These are phyloP conservation scores for Peronospora farinosa DNA, from an alignment of 352 stramenopile genomes.

Conservation along the genomic window DNA sequence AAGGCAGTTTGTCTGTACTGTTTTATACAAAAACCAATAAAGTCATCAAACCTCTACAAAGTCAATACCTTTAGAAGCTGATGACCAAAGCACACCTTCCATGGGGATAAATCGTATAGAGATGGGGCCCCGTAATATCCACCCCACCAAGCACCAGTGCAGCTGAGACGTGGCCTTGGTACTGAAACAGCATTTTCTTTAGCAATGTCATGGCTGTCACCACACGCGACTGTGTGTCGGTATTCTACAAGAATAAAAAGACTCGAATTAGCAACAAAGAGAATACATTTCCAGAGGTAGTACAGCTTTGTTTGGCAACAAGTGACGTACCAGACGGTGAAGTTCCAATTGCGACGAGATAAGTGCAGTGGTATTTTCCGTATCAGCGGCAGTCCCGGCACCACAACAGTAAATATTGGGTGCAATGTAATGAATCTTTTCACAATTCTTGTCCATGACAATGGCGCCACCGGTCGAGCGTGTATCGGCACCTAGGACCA, in stretches of 20 bases:
- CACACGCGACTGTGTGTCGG: constrained; percentile 85
- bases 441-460: constrained; percentile 98
- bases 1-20: constrained; percentile 94
- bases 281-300: too few relatives aligned
- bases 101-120: constrained; percentile 98
- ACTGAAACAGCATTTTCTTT: constrained; percentile 96
- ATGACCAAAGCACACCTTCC: constrained; percentile 46
- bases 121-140: constrained; percentile 91
- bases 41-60: neutral
- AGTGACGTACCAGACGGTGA: constrained; percentile 81
- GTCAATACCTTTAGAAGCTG: neutral
- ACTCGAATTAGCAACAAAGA: neutral
- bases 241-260: constrained; percentile 43
- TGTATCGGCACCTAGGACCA: constrained; percentile 96
- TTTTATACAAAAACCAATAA: constrained; percentile 3
- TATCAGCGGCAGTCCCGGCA: constrained; percentile 95
- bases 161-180: constrained; percentile 94
- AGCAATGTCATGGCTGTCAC: constrained; percentile 96
- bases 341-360: constrained; percentile 93
- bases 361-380: constrained; percentile 87
- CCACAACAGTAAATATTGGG: constrained; percentile 99
- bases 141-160: constrained; percentile 97
- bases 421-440: constrained; percentile 99
- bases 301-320: neutral
- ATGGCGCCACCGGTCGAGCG: constrained; percentile 93